These are phyloP conservation scores for Leccinum obscurum DNA, from an alignment of 768 basidiomycete genomes.

Conservation along the genomic window DNA sequence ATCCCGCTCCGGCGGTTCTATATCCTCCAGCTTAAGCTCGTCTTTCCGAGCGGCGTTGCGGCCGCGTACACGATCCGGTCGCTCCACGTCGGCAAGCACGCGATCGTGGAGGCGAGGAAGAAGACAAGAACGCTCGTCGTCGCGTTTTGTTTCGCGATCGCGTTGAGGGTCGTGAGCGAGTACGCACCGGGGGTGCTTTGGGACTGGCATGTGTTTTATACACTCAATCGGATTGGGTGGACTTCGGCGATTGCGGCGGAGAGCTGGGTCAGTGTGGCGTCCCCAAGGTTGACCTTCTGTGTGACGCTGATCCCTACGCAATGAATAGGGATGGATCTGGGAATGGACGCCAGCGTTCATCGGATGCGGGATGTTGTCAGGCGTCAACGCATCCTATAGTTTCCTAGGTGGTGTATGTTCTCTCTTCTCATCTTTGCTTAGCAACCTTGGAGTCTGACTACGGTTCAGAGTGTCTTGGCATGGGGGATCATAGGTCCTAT, in stretches of 20 bases:
- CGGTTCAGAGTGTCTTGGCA: conserved; percentile 48
- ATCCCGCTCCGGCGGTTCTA: conserved; percentile 3
- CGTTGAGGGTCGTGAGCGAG: not conserved
- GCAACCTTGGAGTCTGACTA: not conserved
- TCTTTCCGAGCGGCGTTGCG: conserved; percentile 2
- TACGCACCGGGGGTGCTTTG: conserved; percentile 1
- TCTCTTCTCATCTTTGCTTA: not conserved
- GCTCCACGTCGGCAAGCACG: not conserved
- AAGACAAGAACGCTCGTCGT: not conserved
- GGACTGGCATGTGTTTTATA: conserved; percentile 4
- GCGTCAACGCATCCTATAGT: conserved; percentile 56
- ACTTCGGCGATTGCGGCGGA: conserved; percentile 1
- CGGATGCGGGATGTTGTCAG: conserved; percentile 59
- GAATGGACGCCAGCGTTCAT: conserved; percentile 54
- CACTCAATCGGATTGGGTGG: not conserved
- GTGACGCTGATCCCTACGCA: not conserved
- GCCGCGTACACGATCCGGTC: not conserved
- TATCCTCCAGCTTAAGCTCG: conserved; percentile 1
- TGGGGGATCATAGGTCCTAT: conserved; percentile 64
- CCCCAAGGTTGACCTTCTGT: not conserved
- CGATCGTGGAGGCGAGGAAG: not conserved
- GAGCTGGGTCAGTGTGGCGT: conserved; percentile 1
- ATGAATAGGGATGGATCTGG: conserved; percentile 23
- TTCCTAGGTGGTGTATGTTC: conserved; percentile 45
- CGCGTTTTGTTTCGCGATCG: conserved; percentile 1